Evolutionary conservation across 164 flowering plant species (phyloP).

Genomic region (Magnolia changhungtana): DNA sequence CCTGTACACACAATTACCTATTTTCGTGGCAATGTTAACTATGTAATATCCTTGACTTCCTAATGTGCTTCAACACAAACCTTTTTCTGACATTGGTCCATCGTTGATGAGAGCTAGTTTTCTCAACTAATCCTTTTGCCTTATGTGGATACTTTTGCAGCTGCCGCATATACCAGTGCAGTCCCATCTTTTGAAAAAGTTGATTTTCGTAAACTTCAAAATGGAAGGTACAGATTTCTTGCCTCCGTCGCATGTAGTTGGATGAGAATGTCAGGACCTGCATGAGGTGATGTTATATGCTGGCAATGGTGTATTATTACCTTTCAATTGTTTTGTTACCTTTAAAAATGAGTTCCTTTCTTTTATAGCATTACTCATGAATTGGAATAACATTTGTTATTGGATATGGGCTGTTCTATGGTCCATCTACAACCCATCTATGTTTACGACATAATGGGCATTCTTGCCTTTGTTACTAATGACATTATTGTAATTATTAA

Average conservation of each 20-base stretch:
- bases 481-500: too few species aligned
- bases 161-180: constrained; percentile 44
- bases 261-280: neutral
- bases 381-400: too few species aligned
- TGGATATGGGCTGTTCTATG: too few species aligned
- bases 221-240: constrained; percentile 69
- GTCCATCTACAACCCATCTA: too few species aligned
- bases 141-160: constrained; percentile 39
- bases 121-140: constrained; percentile 2
- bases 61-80: neutral
- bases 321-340: neutral
- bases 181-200: constrained; percentile 48
- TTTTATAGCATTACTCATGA: too few species aligned
- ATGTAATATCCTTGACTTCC: neutral
- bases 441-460: too few species aligned
- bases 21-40: neutral
- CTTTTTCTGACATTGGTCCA: neutral
- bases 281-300: neutral
- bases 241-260: neutral
- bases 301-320: neutral
- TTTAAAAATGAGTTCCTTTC: neutral
- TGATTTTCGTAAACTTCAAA: constrained; percentile 91
- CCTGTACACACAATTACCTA: neutral
- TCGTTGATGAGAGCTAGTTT: neutral
- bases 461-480: too few species aligned